Percentiles rank a stretch among this genome's conserved stretches.
Conservation (phyloP, 306 rosid species). For the Senna siamea region DNA sequence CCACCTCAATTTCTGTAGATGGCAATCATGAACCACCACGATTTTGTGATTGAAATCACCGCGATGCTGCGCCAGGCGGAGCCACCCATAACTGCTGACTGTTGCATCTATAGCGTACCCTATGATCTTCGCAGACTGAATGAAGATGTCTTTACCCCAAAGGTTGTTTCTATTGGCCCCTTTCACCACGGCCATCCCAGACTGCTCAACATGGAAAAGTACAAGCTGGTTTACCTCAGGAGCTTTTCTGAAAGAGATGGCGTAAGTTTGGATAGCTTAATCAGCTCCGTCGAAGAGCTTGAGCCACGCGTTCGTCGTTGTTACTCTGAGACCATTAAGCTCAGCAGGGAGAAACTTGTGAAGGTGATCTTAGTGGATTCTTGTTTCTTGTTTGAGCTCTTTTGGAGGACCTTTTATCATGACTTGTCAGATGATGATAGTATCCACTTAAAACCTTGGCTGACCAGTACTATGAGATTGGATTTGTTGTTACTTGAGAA, state of each 20-base stretch:
- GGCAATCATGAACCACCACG: conserved; percentile 5
- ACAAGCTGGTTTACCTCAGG: conserved; percentile 35
- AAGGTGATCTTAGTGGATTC: conserved; percentile 33
- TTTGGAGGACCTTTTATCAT: not conserved
- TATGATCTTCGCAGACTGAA: conserved; percentile 28
- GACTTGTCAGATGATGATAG: conserved; percentile 3
- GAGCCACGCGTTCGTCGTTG: conserved; percentile 3
- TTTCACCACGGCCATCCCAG: conserved; percentile 17
- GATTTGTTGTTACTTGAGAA: conserved; percentile 27
- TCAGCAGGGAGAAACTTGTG: conserved; percentile 23
- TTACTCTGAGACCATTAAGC: conserved; percentile 29
- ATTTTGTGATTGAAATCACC: not conserved
- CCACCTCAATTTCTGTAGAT: not conserved
- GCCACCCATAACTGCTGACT: not conserved
- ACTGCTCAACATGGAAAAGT: conserved; percentile 33
- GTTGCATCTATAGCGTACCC: conserved; percentile 46
- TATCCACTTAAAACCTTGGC: conserved; percentile 25
- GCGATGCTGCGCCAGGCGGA: conserved; percentile 5
- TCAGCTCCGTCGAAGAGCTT: not conserved
- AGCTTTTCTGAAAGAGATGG: not conserved
- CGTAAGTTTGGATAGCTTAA: not conserved
- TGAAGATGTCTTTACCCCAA: conserved; percentile 44
- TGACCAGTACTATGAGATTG: not conserved
- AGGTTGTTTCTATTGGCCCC: conserved; percentile 48
- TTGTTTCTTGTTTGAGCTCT: conserved; percentile 18